Evolutionary conservation across 345 rosid species (phyloP), one percentile per base, ranked within the genome.

Genomic region (Trapa incisa): DNA sequence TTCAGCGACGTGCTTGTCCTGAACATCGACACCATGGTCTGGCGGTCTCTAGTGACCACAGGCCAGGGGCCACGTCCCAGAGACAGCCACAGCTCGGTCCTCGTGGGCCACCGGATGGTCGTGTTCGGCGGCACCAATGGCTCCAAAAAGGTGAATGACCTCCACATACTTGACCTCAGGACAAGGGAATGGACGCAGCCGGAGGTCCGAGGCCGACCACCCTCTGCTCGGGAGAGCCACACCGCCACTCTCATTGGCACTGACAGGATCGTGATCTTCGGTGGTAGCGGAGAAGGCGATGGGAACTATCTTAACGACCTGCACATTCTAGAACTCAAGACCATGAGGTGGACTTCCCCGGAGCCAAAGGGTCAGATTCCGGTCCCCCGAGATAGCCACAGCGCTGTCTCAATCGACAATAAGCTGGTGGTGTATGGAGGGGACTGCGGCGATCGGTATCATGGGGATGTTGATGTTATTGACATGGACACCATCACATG

Each of bases 211-310:
- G 96, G 96, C 8, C 65, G 47, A 41, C 79, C 82, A 1, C 91
- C 96, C 0, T 81, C 81, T 3, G 85, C 91, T 50, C 87, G 91
- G 0, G 96, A 88, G 70, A 84, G 89, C 43, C 96, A 88, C 82
- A 79, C 96, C 5, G 91, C 91, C 17, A 86, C 96, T 0, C 80
- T 88, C 14, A 33, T 79, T 47, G 82, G 77, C 29, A 80, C 74
- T 36, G 83, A 74, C 52, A 83, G 69, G 69, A 68, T 88, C 62
- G 79, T 86, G 67, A 66, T 88, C 37, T 88, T 88, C 39, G 96
- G 96, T 45, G 96, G 96, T 3, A 88, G 91, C 37, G 96, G 96
- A 47, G 89, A 88, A 78, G 89, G 96, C 1, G 85, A 82, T 68
- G 87, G 81, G n/a, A 86, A 86, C 73, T 88, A 86, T 77, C 75